Percentiles rank a stretch among this genome's conserved stretches.
phyloP scores from a whole-genome alignment of 2,329 filamentous ascomycete species.

The Arthrocladium fulminans region DNA sequence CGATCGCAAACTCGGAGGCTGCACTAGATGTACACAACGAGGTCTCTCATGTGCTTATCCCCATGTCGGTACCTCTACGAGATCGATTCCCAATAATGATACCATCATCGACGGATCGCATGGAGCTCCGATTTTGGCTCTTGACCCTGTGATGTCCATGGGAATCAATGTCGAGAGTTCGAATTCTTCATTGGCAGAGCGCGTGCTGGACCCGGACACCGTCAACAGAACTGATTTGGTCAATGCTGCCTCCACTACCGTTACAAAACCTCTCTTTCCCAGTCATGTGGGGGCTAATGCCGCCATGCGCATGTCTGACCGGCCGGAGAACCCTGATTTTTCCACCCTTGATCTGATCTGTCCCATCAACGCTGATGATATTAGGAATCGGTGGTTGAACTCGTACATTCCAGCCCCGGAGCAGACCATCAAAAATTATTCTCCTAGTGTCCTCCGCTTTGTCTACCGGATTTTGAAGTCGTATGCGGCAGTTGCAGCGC shows the following conservation, averaged over 20 bases:
- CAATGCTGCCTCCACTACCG: no score
- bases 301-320: not conserved
- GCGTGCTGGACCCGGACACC: no score
- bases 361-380: conserved; percentile 40
- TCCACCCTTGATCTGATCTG: conserved; percentile 30
- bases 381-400: conserved; percentile 44
- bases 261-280: no score
- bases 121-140: no score
- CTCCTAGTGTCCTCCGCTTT: conserved; percentile 30
- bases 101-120: no score
- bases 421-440: conserved; percentile 38
- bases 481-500: conserved; percentile 32
- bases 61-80: no score
- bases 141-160: no score
- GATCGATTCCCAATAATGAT: no score
- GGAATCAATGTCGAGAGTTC: no score
- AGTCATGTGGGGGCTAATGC: no score
- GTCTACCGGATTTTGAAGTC: conserved; percentile 38
- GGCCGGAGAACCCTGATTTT: not conserved
- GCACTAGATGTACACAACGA: not conserved
- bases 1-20: not conserved
- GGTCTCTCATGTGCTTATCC: not conserved
- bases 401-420: conserved; percentile 39
- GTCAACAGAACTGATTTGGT: no score
- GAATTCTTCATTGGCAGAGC: no score